Base-by-base conservation (phyloP, 1,139 yeast genomes). In the Saccharomyces hybrid region DNA sequence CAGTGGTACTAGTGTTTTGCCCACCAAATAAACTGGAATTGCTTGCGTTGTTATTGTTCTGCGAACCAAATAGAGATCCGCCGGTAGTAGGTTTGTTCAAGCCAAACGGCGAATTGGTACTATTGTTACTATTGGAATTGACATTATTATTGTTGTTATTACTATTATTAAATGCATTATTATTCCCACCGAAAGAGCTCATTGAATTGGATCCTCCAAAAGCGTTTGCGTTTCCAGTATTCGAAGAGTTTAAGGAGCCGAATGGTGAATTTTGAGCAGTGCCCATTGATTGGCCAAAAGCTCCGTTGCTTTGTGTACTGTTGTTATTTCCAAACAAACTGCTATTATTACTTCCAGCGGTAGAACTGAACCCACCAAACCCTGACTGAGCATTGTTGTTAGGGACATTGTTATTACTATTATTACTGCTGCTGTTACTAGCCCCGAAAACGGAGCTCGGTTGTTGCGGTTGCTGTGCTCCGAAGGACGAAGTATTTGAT, bases 361-460 rank as follows among this genome's bases (percentile, higher is more conserved):
- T 64, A 38, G 70, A 61, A 9, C 83, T 84, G 68, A 82, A 82
- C 21, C 85, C 85, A 34, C 86, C 86, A 64, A 81, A 81, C 16
- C 86, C 86, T 38, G 83, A 75, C 12, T 70, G 67, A 4, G 71
- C 62, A 54, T 63, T 64, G 54, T 52, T 54, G 52, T 55, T 50
- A 50, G 55, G 48, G n/a, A 24, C 5, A 19, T 38, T 38, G 7
- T 38, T 38, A 28, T 42, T 49, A 19, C 27, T 46, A 24, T 34
- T 34, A 19, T 42, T 49, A 19, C 28, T 46, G 34, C 26, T 34
- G 19, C 21, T 28, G 7, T 19, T 31, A 19, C 52, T 42, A 7
- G 42, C 42, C 5, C 26, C 48, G 8, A 47, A 38, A 27, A 31
- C 27, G 42, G 46, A 42, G 14, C 38, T 14, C n/a, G 47, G 16